Evolutionary conservation across 2,329 filamentous ascomycete genomes (phyloP).

Genomic region (Talaromyces funiculosus): DNA sequence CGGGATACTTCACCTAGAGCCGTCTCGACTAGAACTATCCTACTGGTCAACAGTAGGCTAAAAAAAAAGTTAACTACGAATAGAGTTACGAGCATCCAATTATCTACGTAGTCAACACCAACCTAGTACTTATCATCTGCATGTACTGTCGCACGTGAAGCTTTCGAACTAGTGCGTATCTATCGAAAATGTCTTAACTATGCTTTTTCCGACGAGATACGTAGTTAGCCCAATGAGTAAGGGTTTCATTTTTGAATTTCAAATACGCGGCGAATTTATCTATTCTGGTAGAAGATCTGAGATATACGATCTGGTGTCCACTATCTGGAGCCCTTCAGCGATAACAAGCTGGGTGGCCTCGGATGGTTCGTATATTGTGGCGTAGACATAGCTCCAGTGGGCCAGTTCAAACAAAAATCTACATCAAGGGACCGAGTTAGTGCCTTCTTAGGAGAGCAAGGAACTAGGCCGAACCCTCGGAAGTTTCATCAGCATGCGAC

Average conservation of each 20-base stretch:
- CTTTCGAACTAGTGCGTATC: too few relatives aligned
- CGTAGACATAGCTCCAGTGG: not conserved
- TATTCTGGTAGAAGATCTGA: not conserved
- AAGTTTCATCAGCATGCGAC: not conserved
- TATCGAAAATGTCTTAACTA: too few relatives aligned
- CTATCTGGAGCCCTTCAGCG: not conserved
- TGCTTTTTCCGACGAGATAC: not conserved
- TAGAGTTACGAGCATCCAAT: too few relatives aligned
- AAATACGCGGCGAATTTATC: not conserved
- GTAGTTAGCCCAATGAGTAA: too few relatives aligned
- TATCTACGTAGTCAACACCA: not conserved
- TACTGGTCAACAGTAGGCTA: not conserved
- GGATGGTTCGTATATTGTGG: not conserved
- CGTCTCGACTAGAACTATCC: not conserved
- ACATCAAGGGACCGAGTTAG: not conserved
- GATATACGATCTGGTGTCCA: not conserved
- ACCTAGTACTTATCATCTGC: not conserved
- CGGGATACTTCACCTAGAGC: not conserved
- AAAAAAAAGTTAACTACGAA: too few relatives aligned
- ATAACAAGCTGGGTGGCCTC: not conserved
- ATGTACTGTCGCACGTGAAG: not conserved
- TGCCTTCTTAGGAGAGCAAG: not conserved
- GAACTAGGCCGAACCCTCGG: not conserved
- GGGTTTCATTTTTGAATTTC: not conserved
- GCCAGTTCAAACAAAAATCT: not conserved